A percentile compares a stretch with the other conserved stretches of the same genome.
phyloP scores from a whole-genome alignment of 495 filamentous ascomycete species.

The Cryomyces antarcticus region DNA sequence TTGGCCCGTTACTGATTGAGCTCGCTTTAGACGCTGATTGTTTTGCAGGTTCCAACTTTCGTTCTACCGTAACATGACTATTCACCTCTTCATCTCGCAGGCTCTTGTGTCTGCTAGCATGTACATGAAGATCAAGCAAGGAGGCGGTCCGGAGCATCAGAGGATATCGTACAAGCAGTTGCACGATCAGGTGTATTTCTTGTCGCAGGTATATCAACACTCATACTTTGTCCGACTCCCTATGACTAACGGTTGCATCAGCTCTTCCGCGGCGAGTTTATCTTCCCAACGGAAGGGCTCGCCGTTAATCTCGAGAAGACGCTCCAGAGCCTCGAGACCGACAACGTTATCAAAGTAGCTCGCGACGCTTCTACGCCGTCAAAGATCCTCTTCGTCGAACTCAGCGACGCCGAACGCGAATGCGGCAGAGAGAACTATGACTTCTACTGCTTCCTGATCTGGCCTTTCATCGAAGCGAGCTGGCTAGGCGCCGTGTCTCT shows the following conservation, averaged over 20 bases:
- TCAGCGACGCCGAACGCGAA: conserved; percentile 54
- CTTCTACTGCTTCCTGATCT: conserved; percentile 95
- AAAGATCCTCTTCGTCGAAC: conserved; percentile 40
- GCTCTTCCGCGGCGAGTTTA: conserved; percentile 91
- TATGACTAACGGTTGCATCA: conserved; percentile 6
- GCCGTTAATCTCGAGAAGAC: conserved; percentile 61
- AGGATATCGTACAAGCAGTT: conserved; percentile 54
- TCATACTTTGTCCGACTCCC: conserved; percentile 7
- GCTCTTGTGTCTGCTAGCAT: conserved; percentile 73
- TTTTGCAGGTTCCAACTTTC: conserved; percentile 57
- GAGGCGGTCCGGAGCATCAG: conserved; percentile 63
- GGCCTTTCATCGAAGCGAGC: conserved; percentile 86
- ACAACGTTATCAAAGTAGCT: conserved; percentile 56
- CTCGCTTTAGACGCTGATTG: not conserved
- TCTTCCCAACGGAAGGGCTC: conserved; percentile 77
- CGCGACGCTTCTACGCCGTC: conserved; percentile 15
- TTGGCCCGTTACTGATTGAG: too few relatives aligned
- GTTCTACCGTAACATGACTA: conserved; percentile 98
- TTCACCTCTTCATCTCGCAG: conserved; percentile 88
- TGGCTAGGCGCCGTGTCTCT: conserved; percentile 83
- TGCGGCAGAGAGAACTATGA: conserved; percentile 84
- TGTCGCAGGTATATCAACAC: conserved; percentile 35
- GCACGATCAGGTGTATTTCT: conserved; percentile 58
- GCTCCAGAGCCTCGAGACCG: conserved; percentile 50
- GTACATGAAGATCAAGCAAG: conserved; percentile 76